Percentiles rank a stretch among this genome's conserved stretches.
Conservation (phyloP, 257 asterid genomes). For the Penstemon davidsonii region DNA sequence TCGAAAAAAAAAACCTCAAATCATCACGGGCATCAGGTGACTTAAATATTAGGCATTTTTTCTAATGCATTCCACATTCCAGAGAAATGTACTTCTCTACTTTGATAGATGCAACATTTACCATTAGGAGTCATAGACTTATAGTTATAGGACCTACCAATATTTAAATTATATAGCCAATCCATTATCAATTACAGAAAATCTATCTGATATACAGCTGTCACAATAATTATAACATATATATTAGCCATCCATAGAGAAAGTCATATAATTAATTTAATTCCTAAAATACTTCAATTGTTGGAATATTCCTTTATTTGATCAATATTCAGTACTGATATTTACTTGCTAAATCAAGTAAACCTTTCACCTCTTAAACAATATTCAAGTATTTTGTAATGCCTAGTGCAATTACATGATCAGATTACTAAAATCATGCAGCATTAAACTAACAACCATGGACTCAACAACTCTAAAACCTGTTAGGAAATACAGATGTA, state of each 20-base stretch:
- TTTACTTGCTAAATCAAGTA: background rate
- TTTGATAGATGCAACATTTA: background rate
- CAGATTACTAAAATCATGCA: background rate
- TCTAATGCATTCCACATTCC: conserved; percentile 17
- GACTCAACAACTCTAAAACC: background rate
- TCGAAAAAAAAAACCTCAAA: background rate
- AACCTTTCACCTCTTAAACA: background rate
- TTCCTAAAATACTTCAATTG: too few relatives aligned
- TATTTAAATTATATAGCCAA: too few relatives aligned
- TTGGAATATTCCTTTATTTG: background rate
- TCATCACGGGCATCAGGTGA: background rate
- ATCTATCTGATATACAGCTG: too few relatives aligned
- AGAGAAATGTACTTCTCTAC: background rate
- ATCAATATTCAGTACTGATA: background rate
- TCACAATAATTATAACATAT: too few relatives aligned
- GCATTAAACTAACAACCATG: background rate
- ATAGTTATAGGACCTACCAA: too few relatives aligned
- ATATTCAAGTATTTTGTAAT: background rate
- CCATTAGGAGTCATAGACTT: too few relatives aligned
- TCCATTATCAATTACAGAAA: too few relatives aligned
- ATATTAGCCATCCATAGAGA: too few relatives aligned
- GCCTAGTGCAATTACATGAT: background rate
- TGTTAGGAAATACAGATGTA: background rate
- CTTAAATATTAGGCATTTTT: too few relatives aligned
- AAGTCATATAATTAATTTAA: too few relatives aligned